Evolutionary conservation across 495 filamentous ascomycete species (phyloP).

Genomic region (Podospora pseudoanserina): DNA sequence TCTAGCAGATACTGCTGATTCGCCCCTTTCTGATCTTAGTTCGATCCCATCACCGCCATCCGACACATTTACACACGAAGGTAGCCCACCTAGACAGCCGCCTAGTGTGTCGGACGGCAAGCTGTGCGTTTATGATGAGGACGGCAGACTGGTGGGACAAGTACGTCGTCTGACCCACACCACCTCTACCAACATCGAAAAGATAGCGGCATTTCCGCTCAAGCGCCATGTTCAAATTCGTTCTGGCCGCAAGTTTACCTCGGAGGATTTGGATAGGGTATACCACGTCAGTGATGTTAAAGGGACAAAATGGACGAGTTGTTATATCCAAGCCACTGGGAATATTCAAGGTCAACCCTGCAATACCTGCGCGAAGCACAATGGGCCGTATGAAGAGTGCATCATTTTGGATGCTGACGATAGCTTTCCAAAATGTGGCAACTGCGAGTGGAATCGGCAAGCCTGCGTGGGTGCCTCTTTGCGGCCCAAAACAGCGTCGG

Average conservation of each 20-base stretch:
- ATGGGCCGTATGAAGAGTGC: conserved; percentile 27
- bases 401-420: conserved; percentile 20
- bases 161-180: not conserved
- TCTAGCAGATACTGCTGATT: not conserved
- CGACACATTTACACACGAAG: not conserved
- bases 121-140: not conserved
- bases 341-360: conserved; percentile 25
- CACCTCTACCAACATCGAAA: not conserved
- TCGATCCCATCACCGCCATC: not conserved
- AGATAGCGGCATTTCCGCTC: conserved; percentile 15
- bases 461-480: conserved; percentile 18
- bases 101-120: not conserved
- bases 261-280: conserved; percentile 24
- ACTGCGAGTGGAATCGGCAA: conserved; percentile 35
- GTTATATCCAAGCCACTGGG: conserved; percentile 33
- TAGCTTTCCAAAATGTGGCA: conserved; percentile 32
- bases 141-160: not conserved
- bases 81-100: not conserved
- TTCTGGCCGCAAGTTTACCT: conserved; percentile 23
- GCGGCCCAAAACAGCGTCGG: conserved; percentile 3
- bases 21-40: not conserved
- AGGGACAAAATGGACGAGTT: conserved; percentile 31
- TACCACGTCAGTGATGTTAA: conserved; percentile 27
- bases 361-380: conserved; percentile 20
- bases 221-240: conserved; percentile 30